A percentile compares a stretch with the other conserved stretches of the same genome.
These are phyloP conservation scores for Streptanthus diversifolius DNA, from an alignment of 345 rosid genomes.

Conservation along the genomic window DNA sequence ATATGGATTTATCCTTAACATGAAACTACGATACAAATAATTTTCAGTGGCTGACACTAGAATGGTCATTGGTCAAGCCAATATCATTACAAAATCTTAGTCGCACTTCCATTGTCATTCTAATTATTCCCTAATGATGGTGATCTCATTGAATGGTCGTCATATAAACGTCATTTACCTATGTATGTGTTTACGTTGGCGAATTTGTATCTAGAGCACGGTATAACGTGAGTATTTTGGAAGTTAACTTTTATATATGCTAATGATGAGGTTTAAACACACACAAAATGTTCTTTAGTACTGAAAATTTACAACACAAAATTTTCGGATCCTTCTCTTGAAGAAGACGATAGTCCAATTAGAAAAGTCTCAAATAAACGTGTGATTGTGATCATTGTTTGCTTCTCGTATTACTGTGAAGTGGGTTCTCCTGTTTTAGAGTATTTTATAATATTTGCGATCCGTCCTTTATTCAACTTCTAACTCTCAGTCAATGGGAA, in stretches of 20 bases:
- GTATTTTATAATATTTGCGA: background rate
- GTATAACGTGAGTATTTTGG: background rate
- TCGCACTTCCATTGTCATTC: background rate
- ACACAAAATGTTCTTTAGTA: background rate
- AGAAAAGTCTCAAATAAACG: background rate
- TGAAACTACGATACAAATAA: background rate
- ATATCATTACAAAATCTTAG: background rate
- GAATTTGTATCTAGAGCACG: background rate
- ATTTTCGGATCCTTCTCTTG: background rate
- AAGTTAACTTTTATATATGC: background rate
- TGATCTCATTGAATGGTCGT: conserved; percentile 6
- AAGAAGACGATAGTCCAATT: background rate
- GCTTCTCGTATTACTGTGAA: background rate
- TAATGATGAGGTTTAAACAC: background rate
- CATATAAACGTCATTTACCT: background rate
- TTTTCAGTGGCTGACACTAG: background rate
- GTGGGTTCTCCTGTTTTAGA: background rate
- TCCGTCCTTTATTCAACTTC: conserved; percentile 3
- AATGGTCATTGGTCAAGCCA: conserved; percentile 24
- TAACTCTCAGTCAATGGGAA: background rate
- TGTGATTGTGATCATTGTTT: background rate
- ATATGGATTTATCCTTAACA: background rate
- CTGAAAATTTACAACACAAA: background rate
- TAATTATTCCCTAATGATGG: background rate
- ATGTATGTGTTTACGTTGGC: background rate